Evolutionary conservation across 805 yeast species (phyloP).

Genomic region (Sugiyamaella smithiae): DNA sequence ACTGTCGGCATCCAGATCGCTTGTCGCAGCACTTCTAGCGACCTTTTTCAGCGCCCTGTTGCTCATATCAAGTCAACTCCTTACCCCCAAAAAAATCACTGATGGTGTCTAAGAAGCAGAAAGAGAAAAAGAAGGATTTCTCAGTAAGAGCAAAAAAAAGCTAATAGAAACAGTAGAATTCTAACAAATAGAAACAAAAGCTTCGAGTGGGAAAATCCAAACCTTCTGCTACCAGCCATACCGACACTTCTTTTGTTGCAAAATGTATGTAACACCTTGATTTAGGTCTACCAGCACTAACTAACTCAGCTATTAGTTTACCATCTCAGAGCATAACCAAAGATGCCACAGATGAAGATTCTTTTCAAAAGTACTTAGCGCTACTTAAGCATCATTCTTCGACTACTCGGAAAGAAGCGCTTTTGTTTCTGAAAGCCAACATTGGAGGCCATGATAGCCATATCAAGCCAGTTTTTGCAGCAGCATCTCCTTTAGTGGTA

Average conservation of each 20-base stretch:
- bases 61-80: constrained; percentile 29
- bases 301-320: constrained; percentile 30
- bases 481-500: constrained; percentile 58
- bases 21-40: constrained; percentile 19
- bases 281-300: constrained; percentile 1
- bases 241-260: constrained; percentile 83
- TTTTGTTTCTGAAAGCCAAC: constrained; percentile 48
- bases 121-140: constrained; percentile 71
- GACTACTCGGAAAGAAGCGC: constrained; percentile 67
- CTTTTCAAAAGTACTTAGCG: constrained; percentile 56
- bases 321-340: constrained; percentile 43
- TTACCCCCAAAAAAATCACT: background rate
- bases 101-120: constrained; percentile 46
- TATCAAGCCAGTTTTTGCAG: constrained; percentile 54
- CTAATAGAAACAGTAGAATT: background rate
- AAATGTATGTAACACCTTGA: constrained; percentile 41
- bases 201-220: constrained; percentile 84
- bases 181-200: constrained; percentile 53
- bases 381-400: constrained; percentile 72
- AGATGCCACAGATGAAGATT: constrained; percentile 3
- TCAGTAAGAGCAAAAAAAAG: constrained; percentile 39
- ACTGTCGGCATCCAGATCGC: background rate
- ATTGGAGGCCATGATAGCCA: constrained; percentile 52
- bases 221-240: constrained; percentile 66
- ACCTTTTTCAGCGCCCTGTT: constrained; percentile 37